Evolutionary conservation across 192 early-diverging fungal genomes (phyloP), one percentile per base, ranked within the genome.

Genomic region (Coemansia sp.): DNA sequence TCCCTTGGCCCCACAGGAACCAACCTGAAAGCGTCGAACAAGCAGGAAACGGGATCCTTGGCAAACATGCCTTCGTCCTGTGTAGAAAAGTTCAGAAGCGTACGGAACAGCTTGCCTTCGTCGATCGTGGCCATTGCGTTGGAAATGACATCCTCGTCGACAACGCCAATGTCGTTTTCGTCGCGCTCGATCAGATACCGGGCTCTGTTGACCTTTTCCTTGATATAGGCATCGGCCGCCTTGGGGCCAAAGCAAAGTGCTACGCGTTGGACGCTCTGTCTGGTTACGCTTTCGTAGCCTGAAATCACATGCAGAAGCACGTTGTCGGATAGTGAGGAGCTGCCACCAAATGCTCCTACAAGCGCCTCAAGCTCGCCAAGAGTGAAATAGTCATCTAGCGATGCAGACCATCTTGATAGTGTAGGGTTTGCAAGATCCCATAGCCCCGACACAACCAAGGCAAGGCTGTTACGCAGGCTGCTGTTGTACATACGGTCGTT

Each of bases 311-410:
- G 60, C 45, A 76, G 53, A 16, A 79, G 45, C 2, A 70, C 62
- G 8, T 5, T 46, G n/a, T 84, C 82, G 7, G 67, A 38, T 4
- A 53, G 18, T 36, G 73, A 62, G 39, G 62, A 33, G 5, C 66
- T 84, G 21, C 77, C 82, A 24, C 58, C 20, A 43, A 76, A 84
- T 14, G 71, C 76, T 11, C 76, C 82, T 6, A 65, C 64, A n/a
- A 84, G 62, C 7, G 64, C 23, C 44, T 84, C 82, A n/a, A 84
- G 73, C 53, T 79, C 67, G 62, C 78, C 77, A 41, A 84, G 57
- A 15, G 68, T 35, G 10, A 83, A 65, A 57, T 69, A 83, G 51
- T 83, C 81, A 36, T 67, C 66, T 38, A 83, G 49, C 7, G 61
- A 62, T 5, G 66, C 72, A 39, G 81, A 83, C 81, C 81, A 83